Conservation (phyloP, 352 stramenopile genomes). For the Phytophthora sp. region DNA sequence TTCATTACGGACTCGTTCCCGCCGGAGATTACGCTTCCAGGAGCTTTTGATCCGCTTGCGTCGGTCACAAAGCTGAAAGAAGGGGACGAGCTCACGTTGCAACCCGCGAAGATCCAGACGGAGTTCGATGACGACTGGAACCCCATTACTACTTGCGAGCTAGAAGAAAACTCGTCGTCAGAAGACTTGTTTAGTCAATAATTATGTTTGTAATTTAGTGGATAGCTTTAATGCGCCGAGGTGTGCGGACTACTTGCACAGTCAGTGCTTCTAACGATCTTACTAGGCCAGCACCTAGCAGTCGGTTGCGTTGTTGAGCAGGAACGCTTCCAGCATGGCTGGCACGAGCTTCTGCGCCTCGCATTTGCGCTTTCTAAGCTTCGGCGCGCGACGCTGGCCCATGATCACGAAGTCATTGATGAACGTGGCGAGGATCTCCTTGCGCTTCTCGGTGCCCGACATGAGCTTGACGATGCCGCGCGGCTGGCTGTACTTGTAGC, state of each 20-base stretch:
- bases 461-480: slow-evolving; percentile 39
- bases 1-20: slow-evolving; percentile 71
- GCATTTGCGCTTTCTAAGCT: slow-evolving; percentile 34
- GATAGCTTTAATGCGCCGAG: slow-evolving; percentile 11
- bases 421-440: slow-evolving; percentile 35
- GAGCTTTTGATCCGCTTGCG: slow-evolving; percentile 49
- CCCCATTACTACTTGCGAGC: slow-evolving; percentile 37
- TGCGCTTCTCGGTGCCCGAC: slow-evolving; percentile 36
- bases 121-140: slow-evolving; percentile 50
- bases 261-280: not conserved
- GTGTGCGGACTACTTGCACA: slow-evolving; percentile 28
- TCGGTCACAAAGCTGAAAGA: slow-evolving; percentile 15
- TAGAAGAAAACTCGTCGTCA: slow-evolving; percentile 19
- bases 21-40: slow-evolving; percentile 55
- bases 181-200: not conserved
- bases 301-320: slow-evolving; percentile 39
- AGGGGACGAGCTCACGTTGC: slow-evolving; percentile 24
- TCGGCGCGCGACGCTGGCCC: slow-evolving; percentile 31
- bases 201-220: slow-evolving; percentile 36
- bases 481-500: slow-evolving; percentile 45
- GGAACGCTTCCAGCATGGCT: slow-evolving; percentile 42
- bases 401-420: slow-evolving; percentile 48
- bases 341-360: slow-evolving; percentile 45
- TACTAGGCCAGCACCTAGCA: slow-evolving; percentile 6
- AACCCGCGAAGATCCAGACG: slow-evolving; percentile 25